These are phyloP conservation scores for Coniochaeta pulveracea DNA, from an alignment of 2,329 filamentous ascomycete genomes.

Conservation along the genomic window DNA sequence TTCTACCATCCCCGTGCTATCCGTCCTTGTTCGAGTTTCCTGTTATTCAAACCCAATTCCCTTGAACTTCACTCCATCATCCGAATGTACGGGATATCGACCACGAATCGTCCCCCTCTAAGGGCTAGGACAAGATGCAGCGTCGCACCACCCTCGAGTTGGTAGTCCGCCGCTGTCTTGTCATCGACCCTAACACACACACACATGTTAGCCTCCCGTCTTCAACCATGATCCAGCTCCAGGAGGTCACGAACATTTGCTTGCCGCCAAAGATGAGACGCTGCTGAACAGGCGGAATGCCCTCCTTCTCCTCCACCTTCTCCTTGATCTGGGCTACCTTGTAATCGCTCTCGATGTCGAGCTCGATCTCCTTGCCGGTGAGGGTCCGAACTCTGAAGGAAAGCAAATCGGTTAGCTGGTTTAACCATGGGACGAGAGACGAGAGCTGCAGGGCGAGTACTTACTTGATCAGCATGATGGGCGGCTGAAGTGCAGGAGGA, in stretches of 20 bases:
- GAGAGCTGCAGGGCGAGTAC: conserved; percentile 7
- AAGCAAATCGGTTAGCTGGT: conserved; percentile 4
- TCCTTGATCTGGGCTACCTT: conserved; percentile 97
- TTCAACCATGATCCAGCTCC: neutral
- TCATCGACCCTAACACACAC: conserved; percentile 68
- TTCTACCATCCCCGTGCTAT: too few species aligned
- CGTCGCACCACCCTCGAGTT: conserved; percentile 82
- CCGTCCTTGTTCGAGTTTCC: too few species aligned
- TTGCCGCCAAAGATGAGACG: conserved; percentile 94
- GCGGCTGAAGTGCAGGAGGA: conserved; percentile 4
- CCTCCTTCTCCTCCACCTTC: conserved; percentile 97
- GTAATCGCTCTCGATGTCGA: conserved; percentile 90
- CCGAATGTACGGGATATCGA: conserved; percentile 7
- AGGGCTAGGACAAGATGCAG: conserved; percentile 92
- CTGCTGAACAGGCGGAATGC: conserved; percentile 94
- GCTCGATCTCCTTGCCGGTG: conserved; percentile 97
- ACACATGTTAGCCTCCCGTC: conserved; percentile 2
- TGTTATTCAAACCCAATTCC: too few species aligned
- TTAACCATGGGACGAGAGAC: neutral
- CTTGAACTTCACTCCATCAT: too few species aligned
- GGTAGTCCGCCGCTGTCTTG: conserved; percentile 84
- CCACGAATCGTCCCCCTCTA: conserved; percentile 52
- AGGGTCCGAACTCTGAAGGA: conserved; percentile 77
- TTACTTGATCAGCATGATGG: conserved; percentile 41
- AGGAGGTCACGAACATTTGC: conserved; percentile 54